Base-by-base conservation (phyloP, 352 stramenopile genomes). In the Globisporangium viniferum region DNA sequence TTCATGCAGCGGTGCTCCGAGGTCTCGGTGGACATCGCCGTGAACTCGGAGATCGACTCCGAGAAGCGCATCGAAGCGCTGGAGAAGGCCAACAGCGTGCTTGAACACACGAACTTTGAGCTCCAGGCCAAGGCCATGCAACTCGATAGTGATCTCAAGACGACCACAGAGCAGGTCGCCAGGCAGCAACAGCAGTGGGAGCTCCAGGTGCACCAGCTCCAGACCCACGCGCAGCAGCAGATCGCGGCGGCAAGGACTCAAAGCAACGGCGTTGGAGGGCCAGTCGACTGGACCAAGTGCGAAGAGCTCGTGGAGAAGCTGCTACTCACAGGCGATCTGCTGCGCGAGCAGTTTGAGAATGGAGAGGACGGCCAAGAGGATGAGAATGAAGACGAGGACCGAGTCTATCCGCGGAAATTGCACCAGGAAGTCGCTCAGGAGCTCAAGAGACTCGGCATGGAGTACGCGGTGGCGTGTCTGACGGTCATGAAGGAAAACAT, bases 1-100 rank as follows among this genome's bases (percentile, higher is more conserved):
- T 99, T 99, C 69, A 97, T 97, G 73, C 95, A 99, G 71, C 86
- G 95, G 7, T 98, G 98, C 57, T 92, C 93, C 1, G 77, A 97
- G 49, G 69, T 78, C 24, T 69, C 72, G 4, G 82, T 93, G 9
- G 84, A 93, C 27, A 72, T 92, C 5, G 81, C 71, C 18, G 75
- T 91, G 4, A 93, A 93, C 66, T 72, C 73, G 15, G 84, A 92
- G 60, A 74, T 93, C 12, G 86, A 93, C 60, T 69, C 73, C 6
- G 77, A 92, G 49, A 89, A 90, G 67, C 74, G 82, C 14, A 69
- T 91, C 9, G 71, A 78, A 22, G 39, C 69, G 20, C 74, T 93
- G 0, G 75, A 91, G 41, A 84, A 89, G 14, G 64, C 76, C 24
- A 91, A 92, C 27, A 54, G 64, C 2, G 68, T 78, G 55, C 73